Base-by-base conservation (phyloP, 352 stramenopile species). In the Phytopythium oedochilum region DNA sequence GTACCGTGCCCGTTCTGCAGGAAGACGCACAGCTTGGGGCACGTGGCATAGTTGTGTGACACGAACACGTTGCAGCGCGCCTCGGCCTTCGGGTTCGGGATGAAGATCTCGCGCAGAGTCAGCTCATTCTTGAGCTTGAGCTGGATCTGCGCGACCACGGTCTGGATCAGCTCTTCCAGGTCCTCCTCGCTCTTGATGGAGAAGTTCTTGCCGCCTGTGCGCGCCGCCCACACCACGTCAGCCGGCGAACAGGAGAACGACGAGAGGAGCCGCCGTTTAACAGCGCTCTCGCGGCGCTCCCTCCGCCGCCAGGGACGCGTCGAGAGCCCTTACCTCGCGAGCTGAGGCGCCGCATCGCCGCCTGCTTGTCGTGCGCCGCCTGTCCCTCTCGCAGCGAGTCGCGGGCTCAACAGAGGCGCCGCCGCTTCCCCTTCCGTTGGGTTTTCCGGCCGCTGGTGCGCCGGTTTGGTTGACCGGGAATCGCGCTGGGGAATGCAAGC, bases 21-120 rank as follows among this genome's bases (percentile, higher is more conserved):
- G 60, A 95, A 95, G 56, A 95, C 63, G 49, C 82, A 92, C 26
- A 95, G 68, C 55, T 88, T 87, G 20, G 79, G 69, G 59, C 84
- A 92, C 43, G 79, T 71, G 3, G 81, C 78, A 59, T 92, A 94
- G 59, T 92, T 92, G 45, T 73, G 56, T 26, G 83, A 91, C 14
- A 92, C 78, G 44, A 95, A 95, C 68, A 95, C 86, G 60, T 83
- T 93, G 67, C 86, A 93, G 32, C 79, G 81, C 42, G 86, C 86
- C 53, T 94, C 84, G 22, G 86, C 86, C 57, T 92, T 92, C 55
- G 82, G 87, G 64, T 92, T 94, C 15, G 86, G 86, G 60, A 95
- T 95, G 61, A 88, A 94, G 50, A 92, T 88, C 65, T 95, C 86
- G 59, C 79, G 78, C 54, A 95, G 61, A 22, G 78, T 73, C 18